phyloP scores from a whole-genome alignment of 2,329 filamentous ascomycete species.

The Ilyonectria robusta region DNA sequence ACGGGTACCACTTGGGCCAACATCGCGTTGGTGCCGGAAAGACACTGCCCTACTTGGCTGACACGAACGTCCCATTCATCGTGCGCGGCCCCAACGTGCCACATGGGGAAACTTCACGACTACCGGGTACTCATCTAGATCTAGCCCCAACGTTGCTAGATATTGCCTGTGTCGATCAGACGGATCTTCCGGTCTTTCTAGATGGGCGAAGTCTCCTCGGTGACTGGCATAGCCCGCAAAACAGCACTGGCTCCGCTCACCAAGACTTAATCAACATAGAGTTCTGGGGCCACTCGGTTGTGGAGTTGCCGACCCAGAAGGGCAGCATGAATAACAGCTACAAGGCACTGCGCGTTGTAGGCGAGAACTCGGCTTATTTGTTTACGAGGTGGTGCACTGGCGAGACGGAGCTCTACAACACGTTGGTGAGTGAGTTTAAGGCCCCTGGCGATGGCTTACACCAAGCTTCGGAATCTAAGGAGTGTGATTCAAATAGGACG shows the following conservation, averaged over 20 bases:
- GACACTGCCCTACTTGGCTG: constrained; percentile 64
- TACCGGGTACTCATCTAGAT: constrained; percentile 67
- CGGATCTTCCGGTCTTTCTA: constrained; percentile 45
- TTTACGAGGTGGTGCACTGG: constrained; percentile 70
- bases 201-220: constrained; percentile 40
- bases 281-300: constrained; percentile 60
- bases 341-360: constrained; percentile 64
- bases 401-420: constrained; percentile 62
- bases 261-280: constrained; percentile 59
- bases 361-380: constrained; percentile 63
- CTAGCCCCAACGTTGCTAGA: constrained; percentile 68
- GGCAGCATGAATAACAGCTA: constrained; percentile 63
- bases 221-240: constrained; percentile 28
- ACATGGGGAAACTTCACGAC: constrained; percentile 52
- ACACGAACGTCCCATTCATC: constrained; percentile 66
- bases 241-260: constrained; percentile 34
- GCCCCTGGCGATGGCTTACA: neutral
- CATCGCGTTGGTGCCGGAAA: constrained; percentile 67
- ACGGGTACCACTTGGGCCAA: constrained; percentile 67
- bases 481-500: neutral
- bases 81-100: constrained; percentile 65
- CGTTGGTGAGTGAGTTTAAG: constrained; percentile 58
- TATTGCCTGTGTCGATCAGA: constrained; percentile 47
- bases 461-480: neutral
- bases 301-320: constrained; percentile 41